Evolutionary conservation across 1,284 basidiomycete genomes (phyloP), one percentile per base, ranked within the genome.

Genomic region (Phlebopus sp.): DNA sequence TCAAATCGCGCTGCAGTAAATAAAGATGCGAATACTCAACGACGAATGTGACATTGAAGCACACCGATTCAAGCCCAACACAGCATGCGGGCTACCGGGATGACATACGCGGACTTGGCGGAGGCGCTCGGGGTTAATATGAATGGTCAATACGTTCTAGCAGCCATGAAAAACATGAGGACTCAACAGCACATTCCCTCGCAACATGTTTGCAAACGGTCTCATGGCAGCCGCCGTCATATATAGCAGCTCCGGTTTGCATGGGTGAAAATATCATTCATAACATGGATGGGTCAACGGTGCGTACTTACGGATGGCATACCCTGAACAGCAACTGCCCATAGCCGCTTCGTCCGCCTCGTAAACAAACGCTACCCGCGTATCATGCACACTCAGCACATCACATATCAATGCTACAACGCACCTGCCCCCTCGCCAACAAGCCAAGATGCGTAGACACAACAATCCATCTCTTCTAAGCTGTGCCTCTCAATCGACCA

Each of bases 401-500:
- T 55, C 53, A 44, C 52, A 56, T 44, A 44, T 52, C 53, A 67
- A 68, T 54, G 64, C 66, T 65, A 66, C 66, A 66, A 69, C 69
- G 70, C 68, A 69, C 68, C 68, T 72, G 63, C 69, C 69, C 21
- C 60, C 44, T 57, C 51, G 48, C 52, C 47, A 40, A 47, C 47
- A 40, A 62, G 57, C 50, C 52, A 49, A 59, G 47, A 50, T 57
- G 52, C 55, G 47, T 52, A 49, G 49, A 42, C 44, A 51, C 55
- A 53, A 54, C 38, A 50, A 46, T 49, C 39, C 51, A 46, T 52
- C 44, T 36, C 30, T 45, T 46, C 49, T 49, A 39, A 23, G 47
- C 37, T 44, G 44, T 47, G 37, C 55, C 37, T 41, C 67, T 52
- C 66, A 83, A 65, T 88, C 86, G 60, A 87, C 83, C 70, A 87